A percentile compares a stretch with the other conserved stretches of the same genome.
These are phyloP conservation scores for Blastosporella zonata DNA, from an alignment of 1,284 basidiomycete genomes.

Conservation along the genomic window DNA sequence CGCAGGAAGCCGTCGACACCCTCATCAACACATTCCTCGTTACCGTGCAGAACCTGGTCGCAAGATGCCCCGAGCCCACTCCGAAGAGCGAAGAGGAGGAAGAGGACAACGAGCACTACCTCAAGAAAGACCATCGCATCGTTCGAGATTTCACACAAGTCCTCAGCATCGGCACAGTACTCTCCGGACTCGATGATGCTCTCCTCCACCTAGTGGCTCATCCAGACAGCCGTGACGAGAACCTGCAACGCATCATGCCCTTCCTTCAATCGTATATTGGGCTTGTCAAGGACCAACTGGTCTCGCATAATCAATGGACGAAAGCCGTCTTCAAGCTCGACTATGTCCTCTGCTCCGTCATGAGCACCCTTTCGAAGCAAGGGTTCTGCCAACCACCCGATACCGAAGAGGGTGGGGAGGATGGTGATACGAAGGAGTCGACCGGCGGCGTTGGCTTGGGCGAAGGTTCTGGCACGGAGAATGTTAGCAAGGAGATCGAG, in stretches of 20 bases:
- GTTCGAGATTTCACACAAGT: conserved; percentile 40
- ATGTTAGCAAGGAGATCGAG: conserved; percentile 90
- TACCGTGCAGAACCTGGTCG: conserved; percentile 57
- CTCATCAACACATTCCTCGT: conserved; percentile 66
- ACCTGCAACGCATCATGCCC: conserved; percentile 50
- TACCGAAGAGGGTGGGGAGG: conserved; percentile 46
- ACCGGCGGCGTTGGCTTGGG: conserved; percentile 84
- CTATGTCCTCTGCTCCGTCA: conserved; percentile 73
- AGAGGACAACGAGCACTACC: conserved; percentile 37
- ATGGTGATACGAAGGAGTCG: conserved; percentile 50
- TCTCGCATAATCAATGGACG: conserved; percentile 61
- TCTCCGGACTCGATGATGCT: conserved; percentile 33
- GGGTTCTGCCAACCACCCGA: conserved; percentile 94
- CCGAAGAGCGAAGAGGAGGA: conserved; percentile 16
- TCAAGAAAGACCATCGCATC: conserved; percentile 38
- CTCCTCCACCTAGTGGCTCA: conserved; percentile 31
- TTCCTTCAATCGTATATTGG: conserved; percentile 62
- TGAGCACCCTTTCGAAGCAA: conserved; percentile 75
- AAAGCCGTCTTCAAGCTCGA: conserved; percentile 83
- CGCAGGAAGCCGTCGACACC: conserved; percentile 29
- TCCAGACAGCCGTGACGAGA: conserved; percentile 25
- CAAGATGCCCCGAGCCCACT: conserved; percentile 31
- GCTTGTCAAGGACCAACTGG: conserved; percentile 54
- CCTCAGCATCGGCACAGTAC: conserved; percentile 42
- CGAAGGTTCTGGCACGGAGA: conserved; percentile 79